Evolutionary conservation across 257 asterid species (phyloP).

Genomic region (Ophiorrhiza pumila): DNA sequence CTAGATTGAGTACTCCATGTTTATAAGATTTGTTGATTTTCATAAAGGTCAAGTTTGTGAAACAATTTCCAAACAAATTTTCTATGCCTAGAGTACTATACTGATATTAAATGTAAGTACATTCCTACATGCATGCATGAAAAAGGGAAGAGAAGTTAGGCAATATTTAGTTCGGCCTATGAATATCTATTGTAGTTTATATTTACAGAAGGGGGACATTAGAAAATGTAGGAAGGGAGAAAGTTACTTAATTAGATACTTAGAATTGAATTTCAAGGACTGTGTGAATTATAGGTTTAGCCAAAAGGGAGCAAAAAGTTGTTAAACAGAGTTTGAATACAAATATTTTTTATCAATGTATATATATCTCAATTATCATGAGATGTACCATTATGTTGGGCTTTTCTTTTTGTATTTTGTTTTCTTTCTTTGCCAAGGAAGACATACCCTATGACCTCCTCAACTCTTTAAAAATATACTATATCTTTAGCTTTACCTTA

Average conservation of each 20-base stretch:
- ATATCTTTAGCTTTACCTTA: too few relatives aligned
- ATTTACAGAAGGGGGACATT: neutral
- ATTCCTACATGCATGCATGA: too few relatives aligned
- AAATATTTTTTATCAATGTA: conserved; percentile 22
- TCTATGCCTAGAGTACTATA: neutral
- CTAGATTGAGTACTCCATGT: too few relatives aligned
- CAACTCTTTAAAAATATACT: too few relatives aligned
- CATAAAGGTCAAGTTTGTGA: too few relatives aligned
- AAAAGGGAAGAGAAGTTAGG: conserved; percentile 23
- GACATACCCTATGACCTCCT: too few relatives aligned
- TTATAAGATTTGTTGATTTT: too few relatives aligned
- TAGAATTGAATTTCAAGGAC: too few relatives aligned
- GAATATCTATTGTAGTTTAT: neutral
- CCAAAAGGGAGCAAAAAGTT: conserved; percentile 16
- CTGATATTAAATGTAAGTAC: too few relatives aligned
- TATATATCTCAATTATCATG: conserved; percentile 3
- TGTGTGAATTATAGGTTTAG: conserved; percentile 1
- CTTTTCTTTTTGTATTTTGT: neutral
- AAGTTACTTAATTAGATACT: conserved; percentile 22
- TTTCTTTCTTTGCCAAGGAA: too few relatives aligned
- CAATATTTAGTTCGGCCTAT: conserved; percentile 20
- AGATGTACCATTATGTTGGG: conserved; percentile 21
- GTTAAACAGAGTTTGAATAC: conserved; percentile 16
- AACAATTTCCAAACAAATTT: too few relatives aligned
- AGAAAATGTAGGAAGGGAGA: neutral